Evolutionary conservation across 1,284 basidiomycete species (phyloP), one percentile per base, ranked within the genome.

Genomic region (Pyrrhoderma noxium): DNA sequence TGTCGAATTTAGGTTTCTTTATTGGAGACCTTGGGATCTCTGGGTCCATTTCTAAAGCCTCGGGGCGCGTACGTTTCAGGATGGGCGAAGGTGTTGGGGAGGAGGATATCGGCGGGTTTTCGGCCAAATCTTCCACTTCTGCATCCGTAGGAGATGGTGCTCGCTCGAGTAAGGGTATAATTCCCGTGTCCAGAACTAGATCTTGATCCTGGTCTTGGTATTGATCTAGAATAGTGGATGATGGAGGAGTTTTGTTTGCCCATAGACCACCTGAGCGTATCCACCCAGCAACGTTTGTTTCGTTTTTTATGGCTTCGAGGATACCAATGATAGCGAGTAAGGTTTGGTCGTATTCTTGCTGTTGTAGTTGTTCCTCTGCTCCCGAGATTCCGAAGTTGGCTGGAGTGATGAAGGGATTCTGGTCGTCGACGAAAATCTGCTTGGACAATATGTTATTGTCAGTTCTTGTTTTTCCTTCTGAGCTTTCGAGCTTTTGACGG

Each of bases 291-390:
- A 88, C 74, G 56, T 82, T 89, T 47, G 68, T 73, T 65, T 89
- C 75, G 39, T 59, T 44, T 59, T 77, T 80, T 18, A 81, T 59
- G 14, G 69, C 69, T 47, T 85, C 80, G n/a, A 89, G 65, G 8
- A 89, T 67, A 1, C 86, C 87, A 16, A 89, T 69, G n/a, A 88
- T 75, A 0, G 82, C 83, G 1, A 89, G 70, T 7, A 89, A 68
- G 0, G 74, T 82, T 42, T 69, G 63, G 60, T 87, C 85, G 58
- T 77, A 78, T 13, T 58, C 47, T n/a, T n/a, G 16, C 61, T 63
- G 45, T 21, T 23, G 27, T 31, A n/a, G n/a, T 47, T 3, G 43
- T 51, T 49, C 42, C 55, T 56, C 27, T 31, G n/a, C n/a, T n/a
- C n/a, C n/a, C n/a, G n/a, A n/a, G n/a, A n/a, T n/a, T n/a, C n/a